Percentiles rank a stretch among this genome's conserved stretches.
These are phyloP conservation scores for Cyberlindnera nakhonratchasimensis DNA, from an alignment of 805 yeast genomes.

Conservation along the genomic window DNA sequence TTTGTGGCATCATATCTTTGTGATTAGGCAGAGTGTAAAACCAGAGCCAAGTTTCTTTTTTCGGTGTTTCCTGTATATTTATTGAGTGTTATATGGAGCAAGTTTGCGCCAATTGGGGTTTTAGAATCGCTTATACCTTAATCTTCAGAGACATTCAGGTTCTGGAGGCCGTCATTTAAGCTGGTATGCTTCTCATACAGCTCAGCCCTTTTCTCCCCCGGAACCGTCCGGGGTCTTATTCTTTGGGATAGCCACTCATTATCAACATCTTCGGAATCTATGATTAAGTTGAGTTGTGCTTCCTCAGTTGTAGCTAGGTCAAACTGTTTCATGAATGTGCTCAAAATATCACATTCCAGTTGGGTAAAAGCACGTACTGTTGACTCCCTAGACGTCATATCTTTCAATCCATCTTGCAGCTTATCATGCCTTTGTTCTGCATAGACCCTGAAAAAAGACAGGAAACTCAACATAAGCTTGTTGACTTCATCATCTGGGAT, in stretches of 20 bases:
- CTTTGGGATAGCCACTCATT: conserved; percentile 25
- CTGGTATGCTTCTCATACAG: conserved; percentile 12
- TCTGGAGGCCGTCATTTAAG: too few relatives aligned
- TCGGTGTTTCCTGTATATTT: neutral
- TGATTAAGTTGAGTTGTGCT: conserved; percentile 16
- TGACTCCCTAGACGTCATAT: conserved; percentile 8
- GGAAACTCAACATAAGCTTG: conserved; percentile 19
- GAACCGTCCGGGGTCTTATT: conserved; percentile 21
- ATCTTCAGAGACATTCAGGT: too few relatives aligned
- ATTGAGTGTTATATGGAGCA: neutral
- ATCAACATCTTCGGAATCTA: conserved; percentile 24
- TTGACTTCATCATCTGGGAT: conserved; percentile 22
- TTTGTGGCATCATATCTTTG: too few relatives aligned
- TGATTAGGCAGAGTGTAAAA: too few relatives aligned
- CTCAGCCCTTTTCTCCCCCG: conserved; percentile 6
- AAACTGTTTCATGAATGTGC: conserved; percentile 7
- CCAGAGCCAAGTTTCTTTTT: neutral
- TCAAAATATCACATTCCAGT: conserved; percentile 18
- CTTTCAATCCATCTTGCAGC: conserved; percentile 2
- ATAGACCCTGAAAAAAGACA: conserved; percentile 21
- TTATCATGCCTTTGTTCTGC: conserved; percentile 7
- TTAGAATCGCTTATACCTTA: too few relatives aligned
- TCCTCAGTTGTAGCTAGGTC: conserved; percentile 7
- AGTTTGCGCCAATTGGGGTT: neutral
- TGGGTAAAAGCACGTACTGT: conserved; percentile 18